These are phyloP conservation scores for Escovopsis sp. DNA, from an alignment of 2,329 filamentous ascomycete species.

Conservation along the genomic window DNA sequence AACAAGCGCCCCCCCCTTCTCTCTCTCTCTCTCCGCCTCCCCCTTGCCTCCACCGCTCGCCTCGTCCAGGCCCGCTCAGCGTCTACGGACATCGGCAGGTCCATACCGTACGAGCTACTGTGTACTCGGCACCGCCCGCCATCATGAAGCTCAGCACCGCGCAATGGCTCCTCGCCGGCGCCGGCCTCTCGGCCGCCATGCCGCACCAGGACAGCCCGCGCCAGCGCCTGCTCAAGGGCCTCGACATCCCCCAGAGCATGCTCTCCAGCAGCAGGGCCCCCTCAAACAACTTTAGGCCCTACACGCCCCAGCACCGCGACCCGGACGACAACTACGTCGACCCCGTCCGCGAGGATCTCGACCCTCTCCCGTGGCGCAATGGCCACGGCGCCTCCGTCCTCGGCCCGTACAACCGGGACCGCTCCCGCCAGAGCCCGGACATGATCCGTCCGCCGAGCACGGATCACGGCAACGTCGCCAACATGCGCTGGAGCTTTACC, in stretches of 20 bases:
- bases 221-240: conserved; percentile 37
- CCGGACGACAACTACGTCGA: conserved; percentile 50
- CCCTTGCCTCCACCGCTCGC: neutral
- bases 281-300: conserved; percentile 24
- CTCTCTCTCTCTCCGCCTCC: neutral
- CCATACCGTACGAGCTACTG: too few relatives aligned
- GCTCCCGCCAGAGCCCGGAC: conserved; percentile 57
- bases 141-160: conserved; percentile 15
- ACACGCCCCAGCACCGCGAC: conserved; percentile 44
- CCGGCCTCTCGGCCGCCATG: conserved; percentile 7
- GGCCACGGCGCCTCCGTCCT: conserved; percentile 51
- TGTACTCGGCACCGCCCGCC: neutral
- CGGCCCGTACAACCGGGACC: conserved; percentile 53
- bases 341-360: conserved; percentile 40
- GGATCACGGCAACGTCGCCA: conserved; percentile 54
- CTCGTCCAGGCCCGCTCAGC: neutral
- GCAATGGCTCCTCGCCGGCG: conserved; percentile 15
- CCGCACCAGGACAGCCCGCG: conserved; percentile 35
- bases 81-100: too few relatives aligned
- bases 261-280: conserved; percentile 16
- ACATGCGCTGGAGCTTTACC: conserved; percentile 59
- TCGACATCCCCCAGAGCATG: conserved; percentile 30
- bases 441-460: conserved; percentile 58
- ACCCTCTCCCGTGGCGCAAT: conserved; percentile 51
- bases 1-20: too few relatives aligned